Evolutionary conservation across 2,329 filamentous ascomycete species (phyloP), one percentile per base, ranked within the genome.

Genomic region (Colletotrichum truncatum): DNA sequence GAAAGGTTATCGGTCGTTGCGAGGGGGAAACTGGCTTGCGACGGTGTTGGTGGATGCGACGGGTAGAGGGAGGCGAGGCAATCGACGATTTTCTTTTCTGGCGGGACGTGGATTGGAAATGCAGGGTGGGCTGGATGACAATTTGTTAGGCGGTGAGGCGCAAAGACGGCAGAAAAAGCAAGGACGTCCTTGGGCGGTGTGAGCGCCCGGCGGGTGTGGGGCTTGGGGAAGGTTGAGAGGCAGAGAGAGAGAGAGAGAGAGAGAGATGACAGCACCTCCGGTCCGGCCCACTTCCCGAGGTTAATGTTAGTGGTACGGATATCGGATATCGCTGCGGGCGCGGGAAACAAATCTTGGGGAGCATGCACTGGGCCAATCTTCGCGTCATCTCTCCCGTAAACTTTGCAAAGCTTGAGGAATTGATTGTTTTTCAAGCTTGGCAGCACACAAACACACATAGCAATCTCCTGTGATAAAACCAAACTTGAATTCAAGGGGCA

Each of bases 91-190:
- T 41, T 65, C 56, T 54, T 62, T 30, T 28, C 26, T 38, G 28
- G 41, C 23, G 16, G 30, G n/a, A 36, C 46, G 12, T 34, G 21
- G 60, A 52, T 51, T 56, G 57, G 63, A 55, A 66, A 63, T 55
- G 43, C 28, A 62, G 28, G 51, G 16, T 34, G 49, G 43, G 41
- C 39, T 49, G 51, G 57, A 63, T 63, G 57, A 63, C 63, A 63
- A 66, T 66, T 66, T 63, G 63, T 51, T 45, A 51, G 57, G 63
- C 63, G 63, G 63, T 66, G 49, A 66, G 23, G 41, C 32, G 51
- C 39, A 45, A 46, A 21, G 6, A 11, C 25, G 63, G 63, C 63
- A 66, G 63, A 66, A 66, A 63, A 41, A 48, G 46, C n/a, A 51
- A 25, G n/a, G 11, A 23, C 18, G 18, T 10, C n/a, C 30, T 34